Evolutionary conservation across 148 eudicot genomes (phyloP).

Genomic region (Chenopodium album): DNA sequence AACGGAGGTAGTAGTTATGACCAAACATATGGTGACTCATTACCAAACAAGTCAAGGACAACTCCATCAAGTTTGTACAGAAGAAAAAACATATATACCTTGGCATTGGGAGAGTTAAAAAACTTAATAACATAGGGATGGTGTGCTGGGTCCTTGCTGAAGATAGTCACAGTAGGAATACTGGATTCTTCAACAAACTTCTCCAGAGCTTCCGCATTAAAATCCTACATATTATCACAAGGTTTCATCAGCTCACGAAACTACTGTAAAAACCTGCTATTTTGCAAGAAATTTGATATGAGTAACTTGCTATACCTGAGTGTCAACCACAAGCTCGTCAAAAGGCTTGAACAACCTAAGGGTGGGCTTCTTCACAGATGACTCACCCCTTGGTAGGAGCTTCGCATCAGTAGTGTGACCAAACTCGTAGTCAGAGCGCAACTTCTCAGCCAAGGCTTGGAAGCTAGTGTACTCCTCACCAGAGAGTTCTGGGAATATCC

Average conservation of each 20-base stretch:
- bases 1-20: neutral
- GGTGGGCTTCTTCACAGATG: conserved; percentile 57
- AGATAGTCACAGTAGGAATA: conserved; percentile 66
- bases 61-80: neutral
- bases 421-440: conserved; percentile 80
- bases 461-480: conserved; percentile 75
- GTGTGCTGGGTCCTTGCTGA: conserved; percentile 67
- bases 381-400: conserved; percentile 73
- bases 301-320: conserved; percentile 40
- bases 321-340: conserved; percentile 83
- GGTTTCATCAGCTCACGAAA: conserved; percentile 3
- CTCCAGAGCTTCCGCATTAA: conserved; percentile 56
- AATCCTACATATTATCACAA: conserved; percentile 48
- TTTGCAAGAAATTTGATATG: neutral
- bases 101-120: conserved; percentile 63
- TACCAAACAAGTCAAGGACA: neutral
- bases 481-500: conserved; percentile 78
- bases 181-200: conserved; percentile 69
- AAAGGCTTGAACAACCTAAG: conserved; percentile 87
- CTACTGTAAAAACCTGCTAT: neutral
- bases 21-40: neutral
- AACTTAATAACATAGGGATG: conserved; percentile 69
- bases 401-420: conserved; percentile 81
- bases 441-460: conserved; percentile 62
- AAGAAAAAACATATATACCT: conserved; percentile 37